phyloP scores from a whole-genome alignment of 2,329 filamentous ascomycete species.

The Fusarium dlaminii region DNA sequence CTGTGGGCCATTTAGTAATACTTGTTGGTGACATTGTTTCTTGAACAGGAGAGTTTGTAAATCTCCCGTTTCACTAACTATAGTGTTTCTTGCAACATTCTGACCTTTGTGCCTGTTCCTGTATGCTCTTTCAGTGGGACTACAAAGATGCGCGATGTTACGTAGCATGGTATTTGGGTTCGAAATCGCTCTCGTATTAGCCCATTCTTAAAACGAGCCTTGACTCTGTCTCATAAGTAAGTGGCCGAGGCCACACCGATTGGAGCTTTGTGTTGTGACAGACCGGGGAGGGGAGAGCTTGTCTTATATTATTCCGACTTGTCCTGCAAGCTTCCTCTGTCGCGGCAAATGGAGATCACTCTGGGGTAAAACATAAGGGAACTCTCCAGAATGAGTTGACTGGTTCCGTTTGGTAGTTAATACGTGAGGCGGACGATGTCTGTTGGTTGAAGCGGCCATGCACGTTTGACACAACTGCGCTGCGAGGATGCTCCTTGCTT shows the following conservation, averaged over 20 bases:
- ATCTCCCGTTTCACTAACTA: background rate
- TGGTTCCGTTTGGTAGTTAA: background rate
- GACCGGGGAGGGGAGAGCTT: background rate
- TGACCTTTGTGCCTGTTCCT: background rate
- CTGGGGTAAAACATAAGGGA: background rate
- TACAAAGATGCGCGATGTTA: slow-evolving; percentile 8
- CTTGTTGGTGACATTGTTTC: background rate
- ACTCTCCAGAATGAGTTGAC: slow-evolving; percentile 1
- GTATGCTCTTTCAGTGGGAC: background rate
- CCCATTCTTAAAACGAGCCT: slow-evolving; percentile 4
- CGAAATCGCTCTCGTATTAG: background rate
- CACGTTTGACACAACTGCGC: background rate
- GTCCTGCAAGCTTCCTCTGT: background rate
- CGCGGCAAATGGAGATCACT: background rate
- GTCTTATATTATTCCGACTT: background rate
- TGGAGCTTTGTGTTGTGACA: slow-evolving; percentile 4
- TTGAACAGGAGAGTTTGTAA: background rate
- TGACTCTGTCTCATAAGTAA: background rate
- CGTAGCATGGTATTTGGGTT: slow-evolving; percentile 7
- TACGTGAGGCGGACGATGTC: background rate
- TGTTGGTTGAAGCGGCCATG: background rate
- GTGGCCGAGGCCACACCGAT: slow-evolving; percentile 3
- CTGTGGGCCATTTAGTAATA: background rate
- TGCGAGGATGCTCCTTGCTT: slow-evolving; percentile 19
- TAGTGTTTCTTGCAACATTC: background rate